Evolutionary conservation across 371 early-diverging fungal genomes (phyloP).

Genomic region (Parasitella parasitica): DNA sequence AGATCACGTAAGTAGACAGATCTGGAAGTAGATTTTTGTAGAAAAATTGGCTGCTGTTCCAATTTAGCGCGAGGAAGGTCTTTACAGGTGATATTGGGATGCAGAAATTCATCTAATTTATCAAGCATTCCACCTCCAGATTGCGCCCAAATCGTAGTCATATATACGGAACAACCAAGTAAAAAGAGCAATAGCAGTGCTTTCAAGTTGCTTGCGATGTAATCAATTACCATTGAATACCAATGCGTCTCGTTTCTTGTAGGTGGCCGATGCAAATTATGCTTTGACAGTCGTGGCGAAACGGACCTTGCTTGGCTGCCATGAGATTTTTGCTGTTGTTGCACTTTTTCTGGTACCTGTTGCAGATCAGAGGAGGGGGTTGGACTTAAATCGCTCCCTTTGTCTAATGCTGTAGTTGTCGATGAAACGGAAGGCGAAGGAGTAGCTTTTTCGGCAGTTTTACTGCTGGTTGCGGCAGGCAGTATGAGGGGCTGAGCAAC

Average conservation of each 20-base stretch:
- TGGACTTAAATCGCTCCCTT: neutral
- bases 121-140: neutral
- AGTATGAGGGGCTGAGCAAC: neutral
- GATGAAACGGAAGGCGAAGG: neutral
- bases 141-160: neutral
- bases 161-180: neutral
- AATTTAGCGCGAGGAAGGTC: neutral
- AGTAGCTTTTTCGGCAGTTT: neutral
- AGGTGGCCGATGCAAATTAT: neutral
- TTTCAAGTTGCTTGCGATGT: neutral
- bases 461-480: neutral
- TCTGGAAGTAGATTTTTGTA: neutral
- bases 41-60: neutral
- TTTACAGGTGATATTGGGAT: neutral
- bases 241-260: neutral
- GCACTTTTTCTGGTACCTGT: neutral
- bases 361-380: neutral
- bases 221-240: neutral
- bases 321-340: neutral
- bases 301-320: neutral
- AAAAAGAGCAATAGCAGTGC: neutral
- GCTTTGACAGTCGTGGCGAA: neutral
- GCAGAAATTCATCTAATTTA: neutral
- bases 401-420: neutral
- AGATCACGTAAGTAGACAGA: conserved; percentile 52